These are phyloP conservation scores for Phytophthora crassamura DNA, from an alignment of 352 stramenopile species.

Conservation along the genomic window DNA sequence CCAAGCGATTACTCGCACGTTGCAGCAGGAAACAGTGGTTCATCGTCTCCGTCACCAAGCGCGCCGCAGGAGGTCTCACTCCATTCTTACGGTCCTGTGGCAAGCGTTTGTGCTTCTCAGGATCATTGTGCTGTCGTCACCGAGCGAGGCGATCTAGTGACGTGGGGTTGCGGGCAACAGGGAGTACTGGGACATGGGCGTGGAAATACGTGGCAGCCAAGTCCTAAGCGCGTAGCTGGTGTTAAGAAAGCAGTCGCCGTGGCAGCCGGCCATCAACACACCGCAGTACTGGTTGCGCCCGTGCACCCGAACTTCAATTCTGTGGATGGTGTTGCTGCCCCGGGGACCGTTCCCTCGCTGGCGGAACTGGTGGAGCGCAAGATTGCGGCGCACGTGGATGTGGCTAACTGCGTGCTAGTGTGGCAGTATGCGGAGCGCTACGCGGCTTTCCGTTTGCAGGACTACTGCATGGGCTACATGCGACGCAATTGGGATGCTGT, in stretches of 20 bases:
- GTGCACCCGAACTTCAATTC: constrained; percentile 35
- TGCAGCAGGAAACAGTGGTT: constrained; percentile 22
- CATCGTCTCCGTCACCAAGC: constrained; percentile 37
- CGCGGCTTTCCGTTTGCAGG: constrained; percentile 47
- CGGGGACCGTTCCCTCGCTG: constrained; percentile 30
- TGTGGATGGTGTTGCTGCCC: constrained; percentile 4
- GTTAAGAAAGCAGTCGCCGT: constrained; percentile 80
- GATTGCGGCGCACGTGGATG: constrained; percentile 58
- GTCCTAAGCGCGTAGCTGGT: constrained; percentile 74
- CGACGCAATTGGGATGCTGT: constrained; percentile 77
- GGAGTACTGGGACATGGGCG: constrained; percentile 75
- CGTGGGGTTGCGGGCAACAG: constrained; percentile 75
- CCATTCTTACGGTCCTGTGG: constrained; percentile 48
- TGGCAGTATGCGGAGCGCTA: constrained; percentile 71
- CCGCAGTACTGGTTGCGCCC: constrained; percentile 68
- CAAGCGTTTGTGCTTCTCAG: constrained; percentile 74
- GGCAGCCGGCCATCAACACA: constrained; percentile 78
- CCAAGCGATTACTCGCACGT: constrained; percentile 9
- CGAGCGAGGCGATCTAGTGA: constrained; percentile 66
- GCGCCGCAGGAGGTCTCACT: constrained; percentile 59
- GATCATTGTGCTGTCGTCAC: constrained; percentile 83
- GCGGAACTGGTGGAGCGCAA: constrained; percentile 53
- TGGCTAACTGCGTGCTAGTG: constrained; percentile 64
- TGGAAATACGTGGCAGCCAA: constrained; percentile 80
- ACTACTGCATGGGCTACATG: constrained; percentile 71